A percentile compares a stretch with the other conserved stretches of the same genome.
Evolutionary conservation across 1,284 basidiomycete species (phyloP).

Genomic region (Melanopsichium pennsylvanicum): DNA sequence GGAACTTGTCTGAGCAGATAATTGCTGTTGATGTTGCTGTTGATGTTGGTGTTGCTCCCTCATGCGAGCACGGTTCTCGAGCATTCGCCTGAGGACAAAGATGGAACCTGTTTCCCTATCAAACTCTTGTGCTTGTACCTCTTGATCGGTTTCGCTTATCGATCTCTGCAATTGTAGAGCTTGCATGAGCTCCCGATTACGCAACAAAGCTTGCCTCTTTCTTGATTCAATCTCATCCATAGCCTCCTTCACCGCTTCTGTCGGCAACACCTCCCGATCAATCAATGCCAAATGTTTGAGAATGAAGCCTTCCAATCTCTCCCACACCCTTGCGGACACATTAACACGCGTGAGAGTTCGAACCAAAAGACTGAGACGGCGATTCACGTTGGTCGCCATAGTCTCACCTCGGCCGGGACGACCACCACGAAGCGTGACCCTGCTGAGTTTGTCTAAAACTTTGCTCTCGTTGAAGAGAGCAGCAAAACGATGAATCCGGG

Average conservation of each 20-base stretch:
- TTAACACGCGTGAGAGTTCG: constrained; percentile 9
- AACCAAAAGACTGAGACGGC: constrained; percentile 6
- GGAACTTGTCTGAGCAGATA: too few species aligned
- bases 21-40: neutral
- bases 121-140: neutral
- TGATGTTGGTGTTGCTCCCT: neutral
- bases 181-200: neutral
- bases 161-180: too few species aligned
- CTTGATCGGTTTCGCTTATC: neutral
- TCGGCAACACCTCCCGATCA: constrained; percentile 9
- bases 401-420: neutral
- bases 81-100: constrained; percentile 26
- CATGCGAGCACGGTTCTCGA: neutral
- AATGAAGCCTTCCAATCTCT: constrained; percentile 11
- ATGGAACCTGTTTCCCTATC: constrained; percentile 23
- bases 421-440: constrained; percentile 12
- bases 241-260: neutral
- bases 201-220: constrained; percentile 5
- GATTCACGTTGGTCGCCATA: constrained; percentile 8
- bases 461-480: neutral
- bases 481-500: too few species aligned
- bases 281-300: constrained; percentile 14
- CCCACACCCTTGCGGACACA: constrained; percentile 17
- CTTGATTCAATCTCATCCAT: constrained; percentile 13
- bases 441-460: constrained; percentile 10